Percentiles rank a stretch among this genome's conserved stretches.
These are phyloP conservation scores for Coemansia javaensis DNA, from an alignment of 192 early-diverging fungal genomes.

Conservation along the genomic window DNA sequence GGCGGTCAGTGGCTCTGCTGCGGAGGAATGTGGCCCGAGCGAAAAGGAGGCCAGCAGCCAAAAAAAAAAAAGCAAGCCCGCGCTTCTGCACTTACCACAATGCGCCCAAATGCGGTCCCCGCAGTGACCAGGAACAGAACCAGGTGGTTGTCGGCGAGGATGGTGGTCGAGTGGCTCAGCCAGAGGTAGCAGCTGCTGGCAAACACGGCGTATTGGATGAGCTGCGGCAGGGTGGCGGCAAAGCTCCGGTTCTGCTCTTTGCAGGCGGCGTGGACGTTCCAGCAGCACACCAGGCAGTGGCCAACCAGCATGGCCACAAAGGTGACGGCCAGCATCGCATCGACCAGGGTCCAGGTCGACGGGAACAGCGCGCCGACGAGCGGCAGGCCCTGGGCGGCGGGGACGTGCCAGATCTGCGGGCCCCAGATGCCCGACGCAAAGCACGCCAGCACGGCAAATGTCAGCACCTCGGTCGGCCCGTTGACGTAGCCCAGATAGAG, in stretches of 20 bases:
- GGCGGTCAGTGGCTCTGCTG: no score
- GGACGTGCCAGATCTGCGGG: slow-evolving; percentile 47
- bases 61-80: not conserved
- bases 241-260: slow-evolving; percentile 60
- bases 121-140: slow-evolving; percentile 69
- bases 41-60: not conserved
- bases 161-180: slow-evolving; percentile 67
- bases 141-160: slow-evolving; percentile 64
- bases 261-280: slow-evolving; percentile 48
- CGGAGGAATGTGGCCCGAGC: no score
- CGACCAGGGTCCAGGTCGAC: slow-evolving; percentile 33
- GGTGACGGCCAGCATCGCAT: slow-evolving; percentile 30
- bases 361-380: slow-evolving; percentile 41
- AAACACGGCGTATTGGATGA: slow-evolving; percentile 63
- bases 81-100: slow-evolving; percentile 54
- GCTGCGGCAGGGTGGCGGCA: slow-evolving; percentile 55
- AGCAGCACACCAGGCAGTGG: slow-evolving; percentile 42
- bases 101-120: slow-evolving; percentile 81
- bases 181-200: slow-evolving; percentile 61
- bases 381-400: slow-evolving; percentile 34
- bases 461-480: slow-evolving; percentile 81
- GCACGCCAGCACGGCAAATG: slow-evolving; percentile 62
- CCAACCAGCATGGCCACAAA: slow-evolving; percentile 32
- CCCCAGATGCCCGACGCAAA: slow-evolving; percentile 66
- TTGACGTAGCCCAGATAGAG: slow-evolving; percentile 80